Evolutionary conservation across 75 land plant genomes (phyloP).

Genomic region (Picea glauca): DNA sequence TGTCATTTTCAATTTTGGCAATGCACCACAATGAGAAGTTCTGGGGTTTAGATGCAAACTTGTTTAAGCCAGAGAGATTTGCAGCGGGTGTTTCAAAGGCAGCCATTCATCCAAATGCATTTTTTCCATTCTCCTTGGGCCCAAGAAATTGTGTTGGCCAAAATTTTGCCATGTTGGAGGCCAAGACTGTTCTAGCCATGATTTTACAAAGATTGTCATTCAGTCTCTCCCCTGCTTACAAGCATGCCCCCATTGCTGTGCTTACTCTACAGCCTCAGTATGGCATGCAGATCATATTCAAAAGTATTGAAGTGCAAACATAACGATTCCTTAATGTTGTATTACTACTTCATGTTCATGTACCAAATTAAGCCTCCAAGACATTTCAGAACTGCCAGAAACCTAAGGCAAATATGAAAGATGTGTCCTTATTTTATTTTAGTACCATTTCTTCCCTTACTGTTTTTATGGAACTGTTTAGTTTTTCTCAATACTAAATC

Average conservation of each 20-base stretch:
- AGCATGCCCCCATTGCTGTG: slow-evolving; percentile 41
- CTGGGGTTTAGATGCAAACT: slow-evolving; percentile 36
- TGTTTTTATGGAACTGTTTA: too few species aligned
- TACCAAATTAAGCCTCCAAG: too few species aligned
- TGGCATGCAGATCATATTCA: slow-evolving; percentile 53
- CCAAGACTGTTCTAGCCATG: slow-evolving; percentile 37
- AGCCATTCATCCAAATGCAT: slow-evolving; percentile 24
- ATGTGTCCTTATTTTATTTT: too few species aligned
- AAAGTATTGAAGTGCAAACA: not conserved
- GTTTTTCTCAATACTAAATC: too few species aligned
- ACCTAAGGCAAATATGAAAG: too few species aligned
- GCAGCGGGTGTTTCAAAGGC: slow-evolving; percentile 51
- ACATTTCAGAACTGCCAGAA: too few species aligned
- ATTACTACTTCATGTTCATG: too few species aligned
- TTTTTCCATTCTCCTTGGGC: slow-evolving; percentile 59
- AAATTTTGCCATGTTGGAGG: slow-evolving; percentile 40
- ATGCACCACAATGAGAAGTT: slow-evolving; percentile 23
- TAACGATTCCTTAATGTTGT: too few species aligned
- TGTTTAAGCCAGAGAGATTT: slow-evolving; percentile 61
- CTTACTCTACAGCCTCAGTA: slow-evolving; percentile 50
- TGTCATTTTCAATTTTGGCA: slow-evolving; percentile 16
- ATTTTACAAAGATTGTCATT: slow-evolving; percentile 50
- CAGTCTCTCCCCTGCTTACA: slow-evolving; percentile 42
- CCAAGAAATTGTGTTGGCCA: slow-evolving; percentile 60
- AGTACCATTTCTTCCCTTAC: too few species aligned